Evolutionary conservation across 768 basidiomycete genomes (phyloP).

Genomic region (Trametes cingulata): DNA sequence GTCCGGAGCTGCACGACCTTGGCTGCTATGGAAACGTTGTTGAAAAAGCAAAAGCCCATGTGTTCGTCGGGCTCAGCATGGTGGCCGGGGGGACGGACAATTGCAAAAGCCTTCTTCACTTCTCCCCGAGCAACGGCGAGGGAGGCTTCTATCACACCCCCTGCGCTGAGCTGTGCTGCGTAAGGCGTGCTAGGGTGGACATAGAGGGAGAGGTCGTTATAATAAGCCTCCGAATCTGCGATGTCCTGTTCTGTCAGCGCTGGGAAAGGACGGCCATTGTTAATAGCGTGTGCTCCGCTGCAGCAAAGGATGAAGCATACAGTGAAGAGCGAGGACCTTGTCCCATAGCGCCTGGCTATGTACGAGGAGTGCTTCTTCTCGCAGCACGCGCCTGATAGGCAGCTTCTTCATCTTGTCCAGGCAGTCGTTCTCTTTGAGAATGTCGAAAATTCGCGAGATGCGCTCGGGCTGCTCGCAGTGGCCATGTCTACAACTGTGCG

Average conservation of each 20-base stretch:
- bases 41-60: conserved; percentile 99
- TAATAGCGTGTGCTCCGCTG: not conserved
- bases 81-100: conserved; percentile 96
- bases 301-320: conserved; percentile 45
- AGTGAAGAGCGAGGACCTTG: conserved; percentile 76
- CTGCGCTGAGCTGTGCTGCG: conserved; percentile 86
- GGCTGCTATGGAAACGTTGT: conserved; percentile 94
- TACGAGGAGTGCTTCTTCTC: conserved; percentile 82
- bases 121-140: conserved; percentile 81
- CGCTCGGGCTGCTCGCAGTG: conserved; percentile 81
- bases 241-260: conserved; percentile 79
- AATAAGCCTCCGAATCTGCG: conserved; percentile 74
- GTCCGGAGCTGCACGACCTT: conserved; percentile 75
- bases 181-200: conserved; percentile 83
- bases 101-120: conserved; percentile 87
- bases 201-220: conserved; percentile 91
- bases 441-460: conserved; percentile 73
- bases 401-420: conserved; percentile 75
- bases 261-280: conserved; percentile 29
- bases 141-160: conserved; percentile 90
- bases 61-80: conserved; percentile 98
- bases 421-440: conserved; percentile 59
- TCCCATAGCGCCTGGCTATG: conserved; percentile 93
- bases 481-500: conserved; percentile 69
- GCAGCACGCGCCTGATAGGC: conserved; percentile 70